Base-by-base conservation (phyloP, 208 protist species). In the Crithidia mellificae region DNA sequence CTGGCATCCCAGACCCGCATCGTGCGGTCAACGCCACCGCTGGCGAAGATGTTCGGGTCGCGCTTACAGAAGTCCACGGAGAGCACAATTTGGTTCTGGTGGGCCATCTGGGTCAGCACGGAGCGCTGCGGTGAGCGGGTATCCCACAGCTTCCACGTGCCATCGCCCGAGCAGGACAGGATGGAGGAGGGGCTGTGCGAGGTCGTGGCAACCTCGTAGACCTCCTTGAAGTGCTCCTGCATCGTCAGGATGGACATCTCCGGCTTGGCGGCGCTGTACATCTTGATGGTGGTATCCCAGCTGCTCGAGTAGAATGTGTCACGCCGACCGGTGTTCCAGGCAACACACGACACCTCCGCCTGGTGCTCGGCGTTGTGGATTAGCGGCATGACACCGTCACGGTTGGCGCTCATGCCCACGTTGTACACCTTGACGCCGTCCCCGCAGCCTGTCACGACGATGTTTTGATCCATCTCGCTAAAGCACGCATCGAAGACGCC, bases 81-180 rank as follows among this genome's bases (percentile, higher is more conserved):
- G 51, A 97, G 88, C 34, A 97, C 79, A 49, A 95, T 93, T 62
- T 94, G 82, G 68, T 93, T 81, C 34, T 93, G 67, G 71, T 97
- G 90, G 1, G 78, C 91, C 55, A 87, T 72, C 73, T 95, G 86
- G 30, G 88, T 87, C 53, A 97, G 59, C 7, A 87, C 84, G 38
- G 92, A 85, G 43, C 74, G 77, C 68, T 84, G 78, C 55, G 81
- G 76, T 20, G 57, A 43, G 50, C 92, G 89, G 11, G 75, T 69
- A 68, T 97, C 92, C 92, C 92, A 97, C 74, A 97, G 76, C 85
- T 94, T 97, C 88, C 88, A 97, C 47, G 80, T 87, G 55, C 89
- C 90, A 54, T 97, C 92, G 11, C 92, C 92, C 12, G 86, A 92
- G 87, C 87, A 94, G 19, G 90, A 95, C 19, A 94, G 65, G 62